Percentiles rank a stretch among this genome's conserved stretches.
Evolutionary conservation across 2,329 filamentous ascomycete species (phyloP).

Genomic region (Hypoxylon sp.): DNA sequence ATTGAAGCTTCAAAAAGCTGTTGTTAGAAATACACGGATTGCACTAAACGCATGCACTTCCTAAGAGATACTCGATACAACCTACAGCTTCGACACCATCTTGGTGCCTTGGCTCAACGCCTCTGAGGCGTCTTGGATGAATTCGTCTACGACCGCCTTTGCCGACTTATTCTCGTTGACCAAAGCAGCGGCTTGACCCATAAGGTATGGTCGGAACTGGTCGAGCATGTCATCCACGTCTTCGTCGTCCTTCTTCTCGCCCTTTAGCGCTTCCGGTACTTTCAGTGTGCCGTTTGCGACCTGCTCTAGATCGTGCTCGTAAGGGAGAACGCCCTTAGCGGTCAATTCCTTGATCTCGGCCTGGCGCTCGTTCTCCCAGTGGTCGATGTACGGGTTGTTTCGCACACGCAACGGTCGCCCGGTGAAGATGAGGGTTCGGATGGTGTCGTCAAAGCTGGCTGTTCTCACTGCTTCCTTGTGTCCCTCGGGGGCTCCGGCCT

Average conservation of each 20-base stretch:
- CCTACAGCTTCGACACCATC: conserved; percentile 75
- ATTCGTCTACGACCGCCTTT: conserved; percentile 92
- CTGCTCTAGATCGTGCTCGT: conserved; percentile 93
- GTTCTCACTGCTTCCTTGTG: conserved; percentile 97
- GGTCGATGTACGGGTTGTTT: conserved; percentile 90
- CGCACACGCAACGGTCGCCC: conserved; percentile 93
- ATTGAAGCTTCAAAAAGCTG: background rate
- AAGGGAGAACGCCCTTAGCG: conserved; percentile 87
- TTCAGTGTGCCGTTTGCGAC: conserved; percentile 61
- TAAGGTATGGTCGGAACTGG: conserved; percentile 63
- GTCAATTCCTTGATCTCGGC: conserved; percentile 94
- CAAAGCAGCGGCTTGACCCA: conserved; percentile 96
- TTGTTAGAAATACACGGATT: too few relatives aligned
- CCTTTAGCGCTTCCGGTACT: conserved; percentile 58
- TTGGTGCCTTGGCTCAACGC: conserved; percentile 74
- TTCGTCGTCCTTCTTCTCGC: conserved; percentile 68
- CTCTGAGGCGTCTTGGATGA: conserved; percentile 81
- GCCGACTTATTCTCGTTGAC: conserved; percentile 92
- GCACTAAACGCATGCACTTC: too few relatives aligned
- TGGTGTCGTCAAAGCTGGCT: conserved; percentile 91
- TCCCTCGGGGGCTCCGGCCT: conserved; percentile 90
- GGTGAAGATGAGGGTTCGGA: conserved; percentile 98
- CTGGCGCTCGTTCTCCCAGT: conserved; percentile 94
- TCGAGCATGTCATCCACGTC: conserved; percentile 89
- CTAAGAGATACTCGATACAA: too few relatives aligned